A percentile compares a stretch with the other conserved stretches of the same genome.
Evolutionary conservation across 2,329 filamentous ascomycete genomes (phyloP).

Genomic region (Alternaria sp.): DNA sequence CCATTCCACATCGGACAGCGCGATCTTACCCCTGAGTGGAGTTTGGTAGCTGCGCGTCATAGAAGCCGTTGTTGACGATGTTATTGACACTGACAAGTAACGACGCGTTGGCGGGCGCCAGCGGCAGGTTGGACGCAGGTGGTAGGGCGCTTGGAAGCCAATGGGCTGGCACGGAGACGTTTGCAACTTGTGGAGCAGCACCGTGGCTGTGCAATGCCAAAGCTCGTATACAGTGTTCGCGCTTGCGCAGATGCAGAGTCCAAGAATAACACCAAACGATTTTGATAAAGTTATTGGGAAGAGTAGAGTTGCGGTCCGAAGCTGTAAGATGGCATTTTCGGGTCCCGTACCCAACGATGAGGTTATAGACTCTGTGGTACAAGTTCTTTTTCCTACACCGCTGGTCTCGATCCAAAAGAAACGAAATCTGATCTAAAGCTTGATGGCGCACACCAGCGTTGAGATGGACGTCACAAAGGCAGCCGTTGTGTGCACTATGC

Average conservation of each 20-base stretch:
- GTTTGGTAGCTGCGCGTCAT: conserved; percentile 10
- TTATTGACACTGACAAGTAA: conserved; percentile 14
- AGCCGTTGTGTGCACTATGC: conserved; percentile 25
- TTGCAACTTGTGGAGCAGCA: conserved; percentile 8
- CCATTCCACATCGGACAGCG: neutral
- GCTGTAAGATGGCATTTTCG: neutral
- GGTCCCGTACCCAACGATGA: neutral
- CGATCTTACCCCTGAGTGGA: conserved; percentile 1
- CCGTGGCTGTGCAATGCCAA: conserved; percentile 14
- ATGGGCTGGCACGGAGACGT: conserved; percentile 7
- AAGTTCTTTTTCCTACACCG: conserved; percentile 6
- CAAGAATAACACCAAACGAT: conserved; percentile 4
- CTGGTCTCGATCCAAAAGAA: conserved; percentile 1
- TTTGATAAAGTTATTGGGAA: neutral
- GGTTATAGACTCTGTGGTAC: neutral
- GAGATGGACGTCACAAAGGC: conserved; percentile 11
- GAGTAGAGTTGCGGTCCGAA: neutral
- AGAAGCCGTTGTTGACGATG: conserved; percentile 5
- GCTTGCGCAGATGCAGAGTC: conserved; percentile 2
- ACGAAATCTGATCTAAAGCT: conserved; percentile 5
- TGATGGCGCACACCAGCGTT: conserved; percentile 12
- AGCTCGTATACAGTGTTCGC: conserved; percentile 4
- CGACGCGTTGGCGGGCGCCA: conserved; percentile 10
- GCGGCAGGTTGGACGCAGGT: conserved; percentile 9
- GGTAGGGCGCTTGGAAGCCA: conserved; percentile 5